These are phyloP conservation scores for Mortierella sp. DNA, from an alignment of 371 early-diverging fungal genomes.

Conservation along the genomic window DNA sequence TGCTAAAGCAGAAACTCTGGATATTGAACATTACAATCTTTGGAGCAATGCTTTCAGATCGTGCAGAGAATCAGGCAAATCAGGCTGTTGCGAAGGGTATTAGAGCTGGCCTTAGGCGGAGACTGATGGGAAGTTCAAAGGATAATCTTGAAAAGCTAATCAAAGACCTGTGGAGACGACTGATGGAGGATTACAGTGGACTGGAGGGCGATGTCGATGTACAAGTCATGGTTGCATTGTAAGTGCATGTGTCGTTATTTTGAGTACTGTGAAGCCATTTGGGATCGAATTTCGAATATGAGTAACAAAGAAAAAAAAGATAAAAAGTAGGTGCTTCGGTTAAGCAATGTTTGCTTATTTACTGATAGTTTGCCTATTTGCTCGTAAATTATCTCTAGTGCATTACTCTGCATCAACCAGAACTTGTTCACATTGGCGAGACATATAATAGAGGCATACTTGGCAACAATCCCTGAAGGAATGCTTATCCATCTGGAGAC, in stretches of 20 bases:
- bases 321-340: no score
- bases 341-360: no score
- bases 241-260: conserved; percentile 19
- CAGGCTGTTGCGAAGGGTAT: conserved; percentile 5
- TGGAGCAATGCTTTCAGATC: conserved; percentile 48
- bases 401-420: conserved; percentile 47
- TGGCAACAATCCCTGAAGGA: conserved; percentile 51
- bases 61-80: conserved; percentile 11
- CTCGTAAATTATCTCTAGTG: conserved; percentile 17
- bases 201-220: conserved; percentile 51
- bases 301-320: no score
- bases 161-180: conserved; percentile 43
- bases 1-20: conserved; percentile 53
- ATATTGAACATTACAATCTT: conserved; percentile 42
- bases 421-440: conserved; percentile 36
- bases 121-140: conserved; percentile 25
- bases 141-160: conserved; percentile 47
- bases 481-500: conserved; percentile 55
- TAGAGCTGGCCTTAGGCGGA: background rate
- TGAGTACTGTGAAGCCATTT: background rate
- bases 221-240: conserved; percentile 53
- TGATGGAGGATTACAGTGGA: conserved; percentile 46
- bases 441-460: conserved; percentile 41
- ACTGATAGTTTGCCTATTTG: background rate
- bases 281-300: no score